A percentile compares a stretch with the other conserved stretches of the same genome.
Conservation (phyloP, 495 filamentous ascomycete genomes). For the Cercophora sp. region DNA sequence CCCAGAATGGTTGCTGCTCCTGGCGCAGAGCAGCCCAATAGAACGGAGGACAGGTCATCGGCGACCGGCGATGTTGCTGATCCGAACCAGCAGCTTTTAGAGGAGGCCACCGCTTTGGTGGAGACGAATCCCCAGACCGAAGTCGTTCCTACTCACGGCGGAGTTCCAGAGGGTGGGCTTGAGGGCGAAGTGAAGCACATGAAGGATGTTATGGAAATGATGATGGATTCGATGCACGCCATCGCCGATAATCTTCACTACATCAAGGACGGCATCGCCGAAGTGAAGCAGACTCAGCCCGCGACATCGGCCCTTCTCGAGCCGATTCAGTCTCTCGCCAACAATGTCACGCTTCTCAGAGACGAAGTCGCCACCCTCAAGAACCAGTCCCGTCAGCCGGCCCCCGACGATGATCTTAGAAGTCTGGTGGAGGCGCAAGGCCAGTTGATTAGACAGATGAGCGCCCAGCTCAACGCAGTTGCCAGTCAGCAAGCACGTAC, state of each 20-base stretch:
- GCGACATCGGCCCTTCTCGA: background rate
- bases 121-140: too few species aligned
- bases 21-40: too few species aligned
- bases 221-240: slow-evolving; percentile 23
- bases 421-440: too few species aligned
- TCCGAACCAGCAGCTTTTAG: background rate
- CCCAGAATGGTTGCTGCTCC: too few species aligned
- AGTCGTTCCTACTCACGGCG: too few species aligned
- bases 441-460: too few species aligned
- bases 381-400: too few species aligned
- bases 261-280: slow-evolving; percentile 10
- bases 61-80: background rate
- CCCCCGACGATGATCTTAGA: too few species aligned
- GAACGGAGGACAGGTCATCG: too few species aligned
- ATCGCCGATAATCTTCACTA: slow-evolving; percentile 13
- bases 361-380: slow-evolving; percentile 16
- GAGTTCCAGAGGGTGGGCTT: too few species aligned
- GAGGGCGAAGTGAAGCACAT: background rate
- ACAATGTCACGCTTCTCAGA: background rate
- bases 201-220: slow-evolving; percentile 6
- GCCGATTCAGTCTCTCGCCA: slow-evolving; percentile 12
- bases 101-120: background rate
- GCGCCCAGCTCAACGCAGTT: too few species aligned
- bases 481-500: too few species aligned
- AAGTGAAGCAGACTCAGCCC: background rate